Evolutionary conservation across 2,329 filamentous ascomycete species (phyloP).

Genomic region (Colletotrichum gloeosporioides): DNA sequence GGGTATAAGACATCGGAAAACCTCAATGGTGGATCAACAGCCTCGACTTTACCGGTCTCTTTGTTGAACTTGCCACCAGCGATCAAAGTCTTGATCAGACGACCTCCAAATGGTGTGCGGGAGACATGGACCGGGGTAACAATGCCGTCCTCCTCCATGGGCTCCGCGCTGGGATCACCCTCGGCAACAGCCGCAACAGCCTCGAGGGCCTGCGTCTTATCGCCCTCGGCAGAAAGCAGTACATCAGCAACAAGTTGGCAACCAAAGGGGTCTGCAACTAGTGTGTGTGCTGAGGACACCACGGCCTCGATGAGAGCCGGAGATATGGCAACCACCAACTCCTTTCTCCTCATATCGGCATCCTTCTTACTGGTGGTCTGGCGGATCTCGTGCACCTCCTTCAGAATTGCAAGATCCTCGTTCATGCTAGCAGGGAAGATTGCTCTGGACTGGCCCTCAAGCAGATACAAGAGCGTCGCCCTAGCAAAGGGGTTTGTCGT

Average conservation of each 20-base stretch:
- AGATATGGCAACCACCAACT: constrained; percentile 77
- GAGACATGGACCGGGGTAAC: constrained; percentile 56
- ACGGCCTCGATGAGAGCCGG: constrained; percentile 79
- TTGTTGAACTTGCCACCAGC: constrained; percentile 88
- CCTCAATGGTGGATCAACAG: constrained; percentile 75
- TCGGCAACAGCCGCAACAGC: constrained; percentile 71
- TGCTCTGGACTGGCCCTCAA: constrained; percentile 69
- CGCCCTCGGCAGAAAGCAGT: constrained; percentile 75
- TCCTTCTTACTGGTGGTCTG: constrained; percentile 93
- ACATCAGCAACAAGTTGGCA: constrained; percentile 87
- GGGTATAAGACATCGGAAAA: constrained; percentile 87
- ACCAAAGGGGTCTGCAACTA: constrained; percentile 80
- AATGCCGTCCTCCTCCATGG: constrained; percentile 42
- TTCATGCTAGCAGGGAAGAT: constrained; percentile 67
- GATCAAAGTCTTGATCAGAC: constrained; percentile 90
- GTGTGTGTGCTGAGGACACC: constrained; percentile 66
- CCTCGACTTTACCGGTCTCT: constrained; percentile 71
- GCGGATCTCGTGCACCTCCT: constrained; percentile 80
- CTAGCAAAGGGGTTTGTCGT: constrained; percentile 71
- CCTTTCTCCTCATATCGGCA: constrained; percentile 73
- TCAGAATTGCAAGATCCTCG: constrained; percentile 72
- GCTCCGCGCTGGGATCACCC: constrained; percentile 54
- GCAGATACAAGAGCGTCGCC: constrained; percentile 79
- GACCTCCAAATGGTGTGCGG: constrained; percentile 68
- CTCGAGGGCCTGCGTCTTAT: constrained; percentile 76